Conservation (phyloP, 1,284 basidiomycete species). For the Melanopsichium pennsylvanicum region DNA sequence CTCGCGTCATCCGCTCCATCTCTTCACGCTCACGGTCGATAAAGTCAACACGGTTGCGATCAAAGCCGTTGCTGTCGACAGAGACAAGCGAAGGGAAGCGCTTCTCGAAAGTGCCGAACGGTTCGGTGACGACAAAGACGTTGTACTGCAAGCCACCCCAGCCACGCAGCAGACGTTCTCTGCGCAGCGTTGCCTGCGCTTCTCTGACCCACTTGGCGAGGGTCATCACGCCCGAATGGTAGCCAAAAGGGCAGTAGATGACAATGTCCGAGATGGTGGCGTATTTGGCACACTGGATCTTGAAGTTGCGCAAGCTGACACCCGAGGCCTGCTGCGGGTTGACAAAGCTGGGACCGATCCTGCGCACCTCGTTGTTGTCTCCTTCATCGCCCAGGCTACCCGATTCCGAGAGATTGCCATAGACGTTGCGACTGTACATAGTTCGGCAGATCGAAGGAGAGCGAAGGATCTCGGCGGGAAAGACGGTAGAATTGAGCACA, state of each 20-base stretch:
- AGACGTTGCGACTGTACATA: constrained; percentile 30
- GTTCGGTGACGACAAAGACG: constrained; percentile 80
- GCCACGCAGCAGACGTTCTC: constrained; percentile 70
- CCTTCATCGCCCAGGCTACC: constrained; percentile 16
- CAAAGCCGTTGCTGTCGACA: constrained; percentile 68
- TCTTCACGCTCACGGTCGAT: constrained; percentile 79
- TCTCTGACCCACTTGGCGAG: constrained; percentile 56
- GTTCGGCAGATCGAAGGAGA: constrained; percentile 34
- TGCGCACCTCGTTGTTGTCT: constrained; percentile 12
- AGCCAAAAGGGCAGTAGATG: constrained; percentile 72
- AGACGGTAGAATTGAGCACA: constrained; percentile 55
- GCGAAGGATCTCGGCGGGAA: constrained; percentile 46
- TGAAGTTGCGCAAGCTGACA: constrained; percentile 61
- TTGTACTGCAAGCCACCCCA: constrained; percentile 77
- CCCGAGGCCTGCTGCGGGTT: constrained; percentile 47
- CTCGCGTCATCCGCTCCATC: constrained; percentile 85
- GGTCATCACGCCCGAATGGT: constrained; percentile 48
- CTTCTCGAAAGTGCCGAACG: constrained; percentile 70
- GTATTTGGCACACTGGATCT: constrained; percentile 74
- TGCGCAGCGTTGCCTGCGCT: constrained; percentile 55
- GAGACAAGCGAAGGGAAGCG: constrained; percentile 70
- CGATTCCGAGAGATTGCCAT: constrained; percentile 16
- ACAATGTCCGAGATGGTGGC: constrained; percentile 87
- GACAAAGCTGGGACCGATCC: constrained; percentile 38
- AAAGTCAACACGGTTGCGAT: constrained; percentile 68